Conservation (phyloP, 2,329 filamentous ascomycete species). For the Nothophoma quercina region DNA sequence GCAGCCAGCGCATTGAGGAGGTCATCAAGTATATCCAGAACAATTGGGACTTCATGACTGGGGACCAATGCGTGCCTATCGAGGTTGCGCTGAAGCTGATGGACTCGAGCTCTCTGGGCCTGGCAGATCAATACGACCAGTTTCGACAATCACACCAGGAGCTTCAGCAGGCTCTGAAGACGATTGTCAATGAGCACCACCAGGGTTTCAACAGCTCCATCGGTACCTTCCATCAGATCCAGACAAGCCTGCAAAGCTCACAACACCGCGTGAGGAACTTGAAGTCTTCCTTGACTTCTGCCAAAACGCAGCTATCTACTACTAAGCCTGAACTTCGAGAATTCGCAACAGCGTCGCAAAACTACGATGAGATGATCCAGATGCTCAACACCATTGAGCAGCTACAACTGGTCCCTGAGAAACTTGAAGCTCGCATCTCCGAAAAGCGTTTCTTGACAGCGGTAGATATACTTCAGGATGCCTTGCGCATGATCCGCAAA, state of each 20-base stretch:
- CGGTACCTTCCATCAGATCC: conserved; percentile 98
- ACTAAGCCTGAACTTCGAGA: conserved; percentile 92
- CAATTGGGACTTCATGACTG: conserved; percentile 92
- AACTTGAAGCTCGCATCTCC: conserved; percentile 91
- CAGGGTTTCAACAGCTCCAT: conserved; percentile 99
- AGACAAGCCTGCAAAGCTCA: conserved; percentile 87
- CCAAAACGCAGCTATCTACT: conserved; percentile 81
- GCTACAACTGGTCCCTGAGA: conserved; percentile 86
- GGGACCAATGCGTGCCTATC: conserved; percentile 87
- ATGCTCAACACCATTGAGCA: conserved; percentile 86
- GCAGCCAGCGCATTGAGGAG: conserved; percentile 57
- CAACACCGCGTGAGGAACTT: conserved; percentile 84
- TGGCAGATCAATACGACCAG: conserved; percentile 84
- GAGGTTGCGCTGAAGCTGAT: conserved; percentile 94
- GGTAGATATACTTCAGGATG: conserved; percentile 89
- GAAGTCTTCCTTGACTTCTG: conserved; percentile 80
- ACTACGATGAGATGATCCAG: conserved; percentile 88
- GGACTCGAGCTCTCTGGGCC: conserved; percentile 90
- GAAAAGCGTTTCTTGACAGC: conserved; percentile 95
- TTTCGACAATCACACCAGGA: conserved; percentile 86
- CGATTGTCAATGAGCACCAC: conserved; percentile 97
- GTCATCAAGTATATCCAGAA: conserved; percentile 82
- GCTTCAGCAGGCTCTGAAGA: conserved; percentile 90
- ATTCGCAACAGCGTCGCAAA: conserved; percentile 84
- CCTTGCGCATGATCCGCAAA: conserved; percentile 80